Conservation (phyloP, 129 eudicot genomes). For the Mikania micrantha region DNA sequence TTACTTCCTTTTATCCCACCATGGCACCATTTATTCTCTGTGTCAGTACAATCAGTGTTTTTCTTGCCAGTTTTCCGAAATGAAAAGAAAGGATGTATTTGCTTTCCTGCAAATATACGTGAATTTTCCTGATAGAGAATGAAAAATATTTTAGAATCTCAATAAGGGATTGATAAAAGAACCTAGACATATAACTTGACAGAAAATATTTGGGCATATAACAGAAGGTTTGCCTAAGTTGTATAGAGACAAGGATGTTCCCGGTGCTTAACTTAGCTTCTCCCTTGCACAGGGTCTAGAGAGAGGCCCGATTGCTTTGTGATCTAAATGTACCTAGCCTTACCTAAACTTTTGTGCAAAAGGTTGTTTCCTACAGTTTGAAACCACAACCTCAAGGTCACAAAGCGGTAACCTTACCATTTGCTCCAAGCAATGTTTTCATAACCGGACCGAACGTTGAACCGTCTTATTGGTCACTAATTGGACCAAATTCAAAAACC, state of each 20-base stretch:
- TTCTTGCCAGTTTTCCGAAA: slow-evolving; percentile 50
- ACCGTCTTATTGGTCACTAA: too few relatives aligned
- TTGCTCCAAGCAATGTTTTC: too few relatives aligned
- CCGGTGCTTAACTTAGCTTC: too few relatives aligned
- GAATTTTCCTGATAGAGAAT: slow-evolving; percentile 68
- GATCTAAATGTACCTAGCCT: too few relatives aligned
- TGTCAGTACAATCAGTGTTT: slow-evolving; percentile 36
- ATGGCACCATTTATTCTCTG: slow-evolving; percentile 39
- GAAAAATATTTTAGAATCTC: slow-evolving; percentile 1
- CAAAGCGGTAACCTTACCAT: too few relatives aligned
- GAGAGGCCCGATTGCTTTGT: too few relatives aligned
- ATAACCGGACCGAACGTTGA: too few relatives aligned
- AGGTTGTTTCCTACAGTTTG: too few relatives aligned
- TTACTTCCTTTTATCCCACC: slow-evolving; percentile 39
- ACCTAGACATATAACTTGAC: not conserved
- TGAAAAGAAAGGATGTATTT: slow-evolving; percentile 83
- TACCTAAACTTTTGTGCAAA: too few relatives aligned
- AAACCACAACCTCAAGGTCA: too few relatives aligned
- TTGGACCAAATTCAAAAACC: too few relatives aligned
- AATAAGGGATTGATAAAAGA: not conserved
- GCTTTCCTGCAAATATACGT: slow-evolving; percentile 78
- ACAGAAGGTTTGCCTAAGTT: not conserved
- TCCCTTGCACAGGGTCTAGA: too few relatives aligned
- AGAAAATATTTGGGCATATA: not conserved
- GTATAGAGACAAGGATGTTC: not conserved